Percentiles rank a stretch among this genome's conserved stretches.
These are phyloP conservation scores for Cucurbita ficifolia DNA, from an alignment of 306 rosid genomes.

Conservation along the genomic window DNA sequence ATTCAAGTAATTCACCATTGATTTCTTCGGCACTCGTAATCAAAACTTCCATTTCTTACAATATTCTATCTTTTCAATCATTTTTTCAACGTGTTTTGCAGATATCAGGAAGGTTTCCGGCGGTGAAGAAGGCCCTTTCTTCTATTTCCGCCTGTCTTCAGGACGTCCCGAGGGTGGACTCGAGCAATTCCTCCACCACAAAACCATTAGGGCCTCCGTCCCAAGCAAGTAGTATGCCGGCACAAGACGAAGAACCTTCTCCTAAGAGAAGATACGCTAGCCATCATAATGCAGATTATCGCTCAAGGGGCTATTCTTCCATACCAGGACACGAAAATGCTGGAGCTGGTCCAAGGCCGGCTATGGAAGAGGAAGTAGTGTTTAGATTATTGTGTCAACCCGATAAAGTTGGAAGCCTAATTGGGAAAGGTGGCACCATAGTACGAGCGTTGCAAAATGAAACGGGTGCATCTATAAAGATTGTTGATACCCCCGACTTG, in stretches of 20 bases:
- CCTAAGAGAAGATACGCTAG: slow-evolving; percentile 32
- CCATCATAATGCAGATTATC: slow-evolving; percentile 32
- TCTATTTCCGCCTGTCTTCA: slow-evolving; percentile 53
- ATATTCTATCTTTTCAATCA: neutral
- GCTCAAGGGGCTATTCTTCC: slow-evolving; percentile 42
- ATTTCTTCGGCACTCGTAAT: neutral
- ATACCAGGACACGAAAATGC: slow-evolving; percentile 39
- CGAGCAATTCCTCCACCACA: slow-evolving; percentile 25
- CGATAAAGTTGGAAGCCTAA: slow-evolving; percentile 82
- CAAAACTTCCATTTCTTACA: neutral
- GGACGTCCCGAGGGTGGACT: slow-evolving; percentile 34
- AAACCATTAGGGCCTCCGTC: slow-evolving; percentile 23
- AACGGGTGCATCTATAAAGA: slow-evolving; percentile 77
- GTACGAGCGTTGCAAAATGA: slow-evolving; percentile 66
- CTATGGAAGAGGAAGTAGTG: slow-evolving; percentile 68
- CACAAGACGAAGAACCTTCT: slow-evolving; percentile 39
- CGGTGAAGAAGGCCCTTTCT: slow-evolving; percentile 66
- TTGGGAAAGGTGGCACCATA: slow-evolving; percentile 78
- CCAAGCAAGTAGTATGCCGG: slow-evolving; percentile 21
- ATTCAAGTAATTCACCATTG: slow-evolving; percentile 36
- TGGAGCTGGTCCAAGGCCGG: slow-evolving; percentile 39
- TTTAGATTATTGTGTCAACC: slow-evolving; percentile 65
- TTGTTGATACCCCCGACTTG: slow-evolving; percentile 56
- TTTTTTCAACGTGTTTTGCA: slow-evolving; percentile 13
- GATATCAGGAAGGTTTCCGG: slow-evolving; percentile 47